Percentiles rank a stretch among this genome's conserved stretches.
These are phyloP conservation scores for Penicillium arizonense DNA, from an alignment of 495 filamentous ascomycete genomes.

Conservation along the genomic window DNA sequence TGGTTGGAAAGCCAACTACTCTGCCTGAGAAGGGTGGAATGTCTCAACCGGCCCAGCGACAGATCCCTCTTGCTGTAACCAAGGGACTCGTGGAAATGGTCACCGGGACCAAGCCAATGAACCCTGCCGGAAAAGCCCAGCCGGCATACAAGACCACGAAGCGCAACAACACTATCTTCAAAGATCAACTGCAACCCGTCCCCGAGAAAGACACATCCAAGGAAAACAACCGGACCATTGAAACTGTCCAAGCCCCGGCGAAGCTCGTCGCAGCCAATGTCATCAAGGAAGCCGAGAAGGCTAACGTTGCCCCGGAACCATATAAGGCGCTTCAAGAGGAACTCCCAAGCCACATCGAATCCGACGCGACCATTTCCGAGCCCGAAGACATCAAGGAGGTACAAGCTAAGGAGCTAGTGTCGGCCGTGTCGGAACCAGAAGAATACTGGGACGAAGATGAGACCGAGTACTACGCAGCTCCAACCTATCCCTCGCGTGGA, in stretches of 20 bases:
- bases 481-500: conserved; percentile 68
- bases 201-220: conserved; percentile 39
- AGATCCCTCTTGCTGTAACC: conserved; percentile 47
- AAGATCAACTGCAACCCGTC: conserved; percentile 45
- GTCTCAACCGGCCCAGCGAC: conserved; percentile 65
- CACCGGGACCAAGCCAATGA: conserved; percentile 28
- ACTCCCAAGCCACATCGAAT: background rate
- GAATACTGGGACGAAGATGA: conserved; percentile 79
- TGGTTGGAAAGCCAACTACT: conserved; percentile 45
- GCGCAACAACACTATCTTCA: conserved; percentile 64
- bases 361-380: conserved; percentile 15
- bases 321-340: background rate
- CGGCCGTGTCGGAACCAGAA: conserved; percentile 56
- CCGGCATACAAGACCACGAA: conserved; percentile 47
- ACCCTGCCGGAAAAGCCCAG: conserved; percentile 38
- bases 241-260: conserved; percentile 9
- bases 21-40: conserved; percentile 49
- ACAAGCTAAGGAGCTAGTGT: background rate
- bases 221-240: conserved; percentile 23
- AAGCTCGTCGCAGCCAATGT: conserved; percentile 11
- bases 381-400: conserved; percentile 16
- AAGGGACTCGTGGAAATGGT: conserved; percentile 47
- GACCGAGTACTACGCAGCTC: conserved; percentile 73
- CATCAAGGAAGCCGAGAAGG: conserved; percentile 4
- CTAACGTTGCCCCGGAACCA: background rate